Conservation (phyloP, 176 grass and related monocot genomes). For the Rhynchospora pubera region DNA sequence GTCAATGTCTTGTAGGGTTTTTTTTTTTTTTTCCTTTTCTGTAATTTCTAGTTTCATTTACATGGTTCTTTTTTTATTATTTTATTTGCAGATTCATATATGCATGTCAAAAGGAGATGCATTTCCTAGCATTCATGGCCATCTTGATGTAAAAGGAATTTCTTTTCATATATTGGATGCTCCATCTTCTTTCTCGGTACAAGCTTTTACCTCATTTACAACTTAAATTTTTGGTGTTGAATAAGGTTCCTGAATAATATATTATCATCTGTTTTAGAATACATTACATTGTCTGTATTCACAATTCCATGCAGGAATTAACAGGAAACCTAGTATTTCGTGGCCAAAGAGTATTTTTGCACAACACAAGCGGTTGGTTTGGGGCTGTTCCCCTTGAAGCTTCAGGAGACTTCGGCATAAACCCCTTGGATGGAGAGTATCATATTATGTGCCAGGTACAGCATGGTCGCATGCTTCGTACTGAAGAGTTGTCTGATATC, state of each 20-base stretch:
- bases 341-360: constrained; percentile 98
- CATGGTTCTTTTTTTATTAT: constrained; percentile 1
- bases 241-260: background rate
- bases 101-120: constrained; percentile 90
- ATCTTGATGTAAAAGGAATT: constrained; percentile 80
- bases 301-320: constrained; percentile 58
- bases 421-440: constrained; percentile 93
- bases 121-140: constrained; percentile 86
- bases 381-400: constrained; percentile 90
- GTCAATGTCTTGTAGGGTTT: background rate
- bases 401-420: constrained; percentile 93
- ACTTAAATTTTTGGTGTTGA: background rate
- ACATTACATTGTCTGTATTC: constrained; percentile 14
- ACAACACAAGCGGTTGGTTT: constrained; percentile 97
- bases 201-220: background rate
- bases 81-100: constrained; percentile 70
- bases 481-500: background rate
- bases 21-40: background rate
- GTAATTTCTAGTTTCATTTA: background rate
- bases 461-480: background rate
- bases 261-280: constrained; percentile 7
- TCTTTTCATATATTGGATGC: constrained; percentile 92
- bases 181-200: constrained; percentile 77
- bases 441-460: constrained; percentile 98
- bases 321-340: constrained; percentile 70